phyloP scores from a whole-genome alignment of 805 yeast species.

The Wickerhamomyces tratensis region DNA sequence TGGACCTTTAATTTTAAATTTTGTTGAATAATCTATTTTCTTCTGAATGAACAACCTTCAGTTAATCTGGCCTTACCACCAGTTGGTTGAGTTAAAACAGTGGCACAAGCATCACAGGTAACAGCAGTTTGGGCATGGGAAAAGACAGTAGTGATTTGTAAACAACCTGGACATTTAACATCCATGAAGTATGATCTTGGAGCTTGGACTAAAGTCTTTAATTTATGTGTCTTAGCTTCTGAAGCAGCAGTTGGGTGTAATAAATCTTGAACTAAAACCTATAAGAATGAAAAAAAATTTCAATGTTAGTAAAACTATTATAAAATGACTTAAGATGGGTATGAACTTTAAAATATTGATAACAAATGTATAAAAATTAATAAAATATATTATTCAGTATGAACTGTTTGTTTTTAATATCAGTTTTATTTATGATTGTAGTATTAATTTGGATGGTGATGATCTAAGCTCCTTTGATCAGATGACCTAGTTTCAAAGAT shows the following conservation, averaged over 20 bases:
- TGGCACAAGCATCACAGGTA: constrained; percentile 97
- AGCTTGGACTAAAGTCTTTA: constrained; percentile 92
- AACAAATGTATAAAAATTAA: no score
- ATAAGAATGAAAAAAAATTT: constrained; percentile 6
- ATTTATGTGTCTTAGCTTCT: constrained; percentile 95
- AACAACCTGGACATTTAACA: constrained; percentile 99
- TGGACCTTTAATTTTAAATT: not conserved
- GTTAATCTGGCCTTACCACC: constrained; percentile 99
- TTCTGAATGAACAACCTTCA: constrained; percentile 99
- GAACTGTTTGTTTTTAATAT: no score
- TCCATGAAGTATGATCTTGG: constrained; percentile 99
- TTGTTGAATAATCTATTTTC: constrained; percentile 57
- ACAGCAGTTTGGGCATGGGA: constrained; percentile 99
- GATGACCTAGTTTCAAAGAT: no score
- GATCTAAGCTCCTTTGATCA: no score
- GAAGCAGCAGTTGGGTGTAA: constrained; percentile 96
- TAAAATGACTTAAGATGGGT: no score
- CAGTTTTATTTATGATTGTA: no score
- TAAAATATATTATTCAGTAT: no score
- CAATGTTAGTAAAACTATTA: constrained; percentile 12
- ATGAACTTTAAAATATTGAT: no score
- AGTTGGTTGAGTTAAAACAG: constrained; percentile 97
- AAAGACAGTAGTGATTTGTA: constrained; percentile 98
- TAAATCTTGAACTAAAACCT: constrained; percentile 99
- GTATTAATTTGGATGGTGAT: no score